Conservation (phyloP, 106 monocot species). For the Triglochin maritima region DNA sequence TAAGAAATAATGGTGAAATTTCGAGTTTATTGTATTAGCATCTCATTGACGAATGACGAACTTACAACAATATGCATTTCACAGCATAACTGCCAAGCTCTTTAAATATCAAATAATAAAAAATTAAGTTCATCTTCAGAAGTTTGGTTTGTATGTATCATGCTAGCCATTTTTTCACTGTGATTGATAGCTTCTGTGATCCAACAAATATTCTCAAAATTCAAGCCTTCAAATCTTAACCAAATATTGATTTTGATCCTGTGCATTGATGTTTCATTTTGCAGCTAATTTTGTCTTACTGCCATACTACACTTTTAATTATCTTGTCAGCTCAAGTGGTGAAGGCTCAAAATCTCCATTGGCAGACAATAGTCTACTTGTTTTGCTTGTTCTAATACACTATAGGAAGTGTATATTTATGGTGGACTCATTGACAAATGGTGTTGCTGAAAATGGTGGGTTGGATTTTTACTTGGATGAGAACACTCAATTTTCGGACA, state of each 20-base stretch:
- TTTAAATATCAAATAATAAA: no score
- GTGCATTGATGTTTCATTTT: slow-evolving; percentile 15
- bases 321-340: slow-evolving; percentile 60
- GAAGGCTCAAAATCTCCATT: slow-evolving; percentile 52
- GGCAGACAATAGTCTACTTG: slow-evolving; percentile 73
- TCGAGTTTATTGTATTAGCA: no score
- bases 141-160: no score
- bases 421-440: slow-evolving; percentile 19
- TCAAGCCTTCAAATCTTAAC: no score
- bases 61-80: no score
- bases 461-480: slow-evolving; percentile 31
- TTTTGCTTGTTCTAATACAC: slow-evolving; percentile 78
- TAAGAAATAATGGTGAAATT: no score
- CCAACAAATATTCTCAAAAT: no score
- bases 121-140: no score
- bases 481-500: slow-evolving; percentile 44
- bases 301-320: slow-evolving; percentile 92
- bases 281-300: slow-evolving; percentile 94
- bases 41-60: no score
- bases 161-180: no score
- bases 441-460: slow-evolving; percentile 18
- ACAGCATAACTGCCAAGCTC: no score
- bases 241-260: background rate
- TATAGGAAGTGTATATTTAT: slow-evolving; percentile 46
- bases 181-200: no score